Evolutionary conservation across 805 yeast species (phyloP).

Genomic region (Barnettozyma sucrosica): DNA sequence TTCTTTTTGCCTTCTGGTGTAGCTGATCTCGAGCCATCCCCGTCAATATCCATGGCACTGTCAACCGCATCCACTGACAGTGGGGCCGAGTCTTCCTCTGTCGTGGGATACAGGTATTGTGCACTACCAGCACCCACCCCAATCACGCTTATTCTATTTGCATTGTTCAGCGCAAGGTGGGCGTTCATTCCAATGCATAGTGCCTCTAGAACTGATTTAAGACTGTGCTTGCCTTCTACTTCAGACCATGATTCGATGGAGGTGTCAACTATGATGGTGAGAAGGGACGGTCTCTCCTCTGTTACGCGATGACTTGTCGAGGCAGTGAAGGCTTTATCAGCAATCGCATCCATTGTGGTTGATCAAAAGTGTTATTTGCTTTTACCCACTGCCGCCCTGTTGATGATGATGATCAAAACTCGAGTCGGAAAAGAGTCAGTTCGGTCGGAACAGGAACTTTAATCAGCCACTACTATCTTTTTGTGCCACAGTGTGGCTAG

Average conservation of each 20-base stretch:
- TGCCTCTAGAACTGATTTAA: constrained; percentile 45
- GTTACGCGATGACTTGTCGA: constrained; percentile 16
- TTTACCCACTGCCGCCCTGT: no score
- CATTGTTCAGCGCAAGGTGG: constrained; percentile 77
- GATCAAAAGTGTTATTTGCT: no score
- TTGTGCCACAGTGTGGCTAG: no score
- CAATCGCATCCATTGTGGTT: constrained; percentile 56
- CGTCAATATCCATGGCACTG: neutral
- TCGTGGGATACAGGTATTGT: constrained; percentile 58
- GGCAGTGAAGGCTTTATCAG: constrained; percentile 47
- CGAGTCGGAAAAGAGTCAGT: no score
- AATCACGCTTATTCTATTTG: constrained; percentile 77
- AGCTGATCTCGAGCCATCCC: constrained; percentile 9
- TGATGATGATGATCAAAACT: no score
- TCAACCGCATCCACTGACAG: neutral
- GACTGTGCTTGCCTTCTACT: constrained; percentile 25
- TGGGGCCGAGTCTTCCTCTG: neutral
- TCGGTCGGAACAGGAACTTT: neutral
- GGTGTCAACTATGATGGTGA: constrained; percentile 73
- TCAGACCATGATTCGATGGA: constrained; percentile 50
- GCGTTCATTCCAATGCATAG: constrained; percentile 77
- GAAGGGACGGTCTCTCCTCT: constrained; percentile 72
- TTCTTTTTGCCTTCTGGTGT: constrained; percentile 13
- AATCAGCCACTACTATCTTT: no score
- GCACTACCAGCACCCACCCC: constrained; percentile 72